Percentiles rank a stretch among this genome's conserved stretches.
Evolutionary conservation across 352 stramenopile genomes (phyloP).

Genomic region (Phytophthora podocarpi): DNA sequence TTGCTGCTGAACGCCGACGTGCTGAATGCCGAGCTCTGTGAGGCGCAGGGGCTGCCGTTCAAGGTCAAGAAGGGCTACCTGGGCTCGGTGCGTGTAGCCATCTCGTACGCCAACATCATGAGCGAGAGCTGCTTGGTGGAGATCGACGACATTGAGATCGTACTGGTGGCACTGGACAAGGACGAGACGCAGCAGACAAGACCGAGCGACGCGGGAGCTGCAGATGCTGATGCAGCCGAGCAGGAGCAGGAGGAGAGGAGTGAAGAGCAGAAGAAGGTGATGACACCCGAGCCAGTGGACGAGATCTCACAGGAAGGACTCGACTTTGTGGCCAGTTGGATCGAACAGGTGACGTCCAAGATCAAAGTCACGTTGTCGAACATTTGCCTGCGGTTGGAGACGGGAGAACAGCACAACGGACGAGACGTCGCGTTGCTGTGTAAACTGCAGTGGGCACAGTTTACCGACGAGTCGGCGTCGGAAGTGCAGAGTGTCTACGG

Average conservation of each 20-base stretch:
- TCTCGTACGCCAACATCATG: slow-evolving; percentile 89
- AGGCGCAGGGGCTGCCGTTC: slow-evolving; percentile 73
- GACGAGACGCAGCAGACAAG: slow-evolving; percentile 18
- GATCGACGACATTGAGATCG: slow-evolving; percentile 89
- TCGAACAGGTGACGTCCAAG: slow-evolving; percentile 90
- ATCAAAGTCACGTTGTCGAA: slow-evolving; percentile 91
- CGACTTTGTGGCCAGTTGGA: slow-evolving; percentile 91
- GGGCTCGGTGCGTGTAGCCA: slow-evolving; percentile 81
- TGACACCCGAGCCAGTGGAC: slow-evolving; percentile 54
- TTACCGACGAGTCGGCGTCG: slow-evolving; percentile 82
- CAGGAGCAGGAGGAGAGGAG: slow-evolving; percentile 7
- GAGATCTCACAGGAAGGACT: slow-evolving; percentile 89
- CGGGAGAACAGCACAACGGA: slow-evolving; percentile 58
- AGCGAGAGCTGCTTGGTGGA: slow-evolving; percentile 89
- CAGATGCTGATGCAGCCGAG: neutral
- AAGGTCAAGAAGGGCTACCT: slow-evolving; percentile 88
- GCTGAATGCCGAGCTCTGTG: slow-evolving; percentile 81
- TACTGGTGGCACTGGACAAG: slow-evolving; percentile 65
- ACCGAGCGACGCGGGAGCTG: slow-evolving; percentile 3
- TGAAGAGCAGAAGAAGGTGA: slow-evolving; percentile 15
- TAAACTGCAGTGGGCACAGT: slow-evolving; percentile 80
- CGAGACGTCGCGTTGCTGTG: slow-evolving; percentile 76
- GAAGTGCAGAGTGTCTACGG: slow-evolving; percentile 80
- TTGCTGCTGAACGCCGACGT: slow-evolving; percentile 79
- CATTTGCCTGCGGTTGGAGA: slow-evolving; percentile 81